Evolutionary conservation across 2,329 filamentous ascomycete genomes (phyloP).

Genomic region (Cryphonectria naterciae): DNA sequence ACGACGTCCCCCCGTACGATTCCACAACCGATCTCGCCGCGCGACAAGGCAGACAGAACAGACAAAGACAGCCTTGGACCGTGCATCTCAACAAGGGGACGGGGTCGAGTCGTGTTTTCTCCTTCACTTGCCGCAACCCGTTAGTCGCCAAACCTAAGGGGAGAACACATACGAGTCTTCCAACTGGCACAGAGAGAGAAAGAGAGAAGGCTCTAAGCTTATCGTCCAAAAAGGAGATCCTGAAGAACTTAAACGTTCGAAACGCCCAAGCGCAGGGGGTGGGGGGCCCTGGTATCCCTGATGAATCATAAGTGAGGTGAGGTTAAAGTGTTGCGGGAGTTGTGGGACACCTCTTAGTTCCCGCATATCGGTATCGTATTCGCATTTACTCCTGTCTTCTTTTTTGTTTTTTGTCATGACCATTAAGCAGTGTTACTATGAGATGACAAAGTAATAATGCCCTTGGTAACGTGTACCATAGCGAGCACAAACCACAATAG

Average conservation of each 20-base stretch:
- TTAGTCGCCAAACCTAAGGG: background rate
- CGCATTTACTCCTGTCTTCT: background rate
- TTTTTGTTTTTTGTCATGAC: background rate
- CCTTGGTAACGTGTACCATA: background rate
- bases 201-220: conserved; percentile 20
- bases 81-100: background rate
- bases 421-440: too few species aligned
- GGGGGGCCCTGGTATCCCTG: background rate
- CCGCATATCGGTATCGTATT: conserved; percentile 2
- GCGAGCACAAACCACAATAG: background rate
- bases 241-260: background rate
- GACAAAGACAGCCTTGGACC: background rate
- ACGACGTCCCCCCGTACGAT: too few species aligned
- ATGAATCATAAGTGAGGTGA: background rate
- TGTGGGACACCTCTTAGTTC: background rate
- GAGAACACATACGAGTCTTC: background rate
- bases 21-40: background rate
- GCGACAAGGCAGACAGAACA: too few species aligned
- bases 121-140: background rate
- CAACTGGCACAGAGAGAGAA: background rate
- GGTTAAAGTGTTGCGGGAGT: background rate
- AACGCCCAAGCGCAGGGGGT: background rate
- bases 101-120: background rate
- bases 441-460: too few species aligned
- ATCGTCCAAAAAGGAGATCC: background rate